phyloP scores from a whole-genome alignment of 768 basidiomycete genomes.

The Suillus plorans region DNA sequence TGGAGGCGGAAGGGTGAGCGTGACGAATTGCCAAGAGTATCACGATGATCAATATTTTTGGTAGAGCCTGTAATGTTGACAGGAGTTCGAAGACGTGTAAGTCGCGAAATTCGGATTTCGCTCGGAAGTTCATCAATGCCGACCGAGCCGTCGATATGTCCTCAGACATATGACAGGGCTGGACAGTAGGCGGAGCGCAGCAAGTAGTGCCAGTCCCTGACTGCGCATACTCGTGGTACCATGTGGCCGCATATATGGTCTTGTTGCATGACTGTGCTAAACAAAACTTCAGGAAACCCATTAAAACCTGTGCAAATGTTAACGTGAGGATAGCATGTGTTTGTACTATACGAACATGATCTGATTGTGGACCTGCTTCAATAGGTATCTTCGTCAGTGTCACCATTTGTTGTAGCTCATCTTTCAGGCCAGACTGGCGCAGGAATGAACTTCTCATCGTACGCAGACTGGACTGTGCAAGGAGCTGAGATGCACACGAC shows the following conservation, averaged over 20 bases:
- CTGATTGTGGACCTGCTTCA: background rate
- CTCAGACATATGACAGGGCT: background rate
- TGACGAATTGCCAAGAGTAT: constrained; percentile 1
- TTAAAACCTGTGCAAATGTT: background rate
- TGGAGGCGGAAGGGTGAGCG: background rate
- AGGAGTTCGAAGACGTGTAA: background rate
- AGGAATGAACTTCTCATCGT: background rate
- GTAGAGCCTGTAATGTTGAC: background rate
- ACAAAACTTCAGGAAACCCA: background rate
- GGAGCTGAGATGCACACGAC: background rate
- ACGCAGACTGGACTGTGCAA: background rate
- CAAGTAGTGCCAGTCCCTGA: background rate
- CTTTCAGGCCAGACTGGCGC: background rate
- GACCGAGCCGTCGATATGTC: background rate
- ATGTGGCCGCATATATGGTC: background rate
- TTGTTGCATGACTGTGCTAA: background rate
- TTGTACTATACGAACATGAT: background rate
- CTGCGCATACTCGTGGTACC: background rate
- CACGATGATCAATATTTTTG: background rate
- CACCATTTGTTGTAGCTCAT: background rate
- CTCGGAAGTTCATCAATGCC: background rate
- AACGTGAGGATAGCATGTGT: background rate
- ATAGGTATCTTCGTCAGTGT: background rate
- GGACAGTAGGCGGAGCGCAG: too few species aligned
- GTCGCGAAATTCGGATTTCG: background rate